Base-by-base conservation (phyloP, 306 rosid species). In the Trichosanthes truncata region DNA sequence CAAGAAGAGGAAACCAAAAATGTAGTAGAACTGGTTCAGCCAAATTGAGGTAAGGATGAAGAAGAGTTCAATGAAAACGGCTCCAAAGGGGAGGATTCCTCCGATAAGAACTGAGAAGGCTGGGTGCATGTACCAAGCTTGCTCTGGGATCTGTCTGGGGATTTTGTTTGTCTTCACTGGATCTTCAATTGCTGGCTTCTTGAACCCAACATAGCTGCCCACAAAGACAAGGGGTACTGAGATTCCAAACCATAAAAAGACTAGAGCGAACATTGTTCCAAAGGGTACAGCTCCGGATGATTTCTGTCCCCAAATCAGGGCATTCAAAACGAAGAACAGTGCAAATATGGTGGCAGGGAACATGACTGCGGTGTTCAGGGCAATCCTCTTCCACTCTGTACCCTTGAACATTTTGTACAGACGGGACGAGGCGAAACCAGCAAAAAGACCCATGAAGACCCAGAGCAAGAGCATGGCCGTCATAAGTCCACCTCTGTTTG, bases 101-200 rank as follows among this genome's bases (percentile, higher is more conserved):
- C 98, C 98, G 0, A 95, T 92, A 49, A 95, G 85, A 83, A 95
- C 87, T 1, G 98, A 95, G 86, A 95, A 92, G 15, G 84, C 80
- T 1, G 98, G 93, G 87, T 95, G 93, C 98, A 94, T 94, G 87
- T 94, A 94, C 98, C 98, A 94, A 53, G 98, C 97, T 88, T 94
- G 98, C 83, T 92, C 98, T 52, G 98, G 98, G 79, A 95, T 92
- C 84, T 95, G 98, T 84, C 98, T 91, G 21, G 98, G 98, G 85
- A 95, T 95, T 85, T 95, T 95, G 87, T 95, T 95, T 12, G 98
- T 95, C 85, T 92, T 95, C 88, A 95, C 98, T 15, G 98, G 98
- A 56, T 86, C 94, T 82, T 95, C 98, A 48, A 90, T 89, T n/a
- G 98, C 96, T 74, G 97, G 95, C 87, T 95, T 95, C 89, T 82